A percentile compares a stretch with the other conserved stretches of the same genome.
These are phyloP conservation scores for Letharia lupina DNA, from an alignment of 495 filamentous ascomycete species.

Conservation along the genomic window DNA sequence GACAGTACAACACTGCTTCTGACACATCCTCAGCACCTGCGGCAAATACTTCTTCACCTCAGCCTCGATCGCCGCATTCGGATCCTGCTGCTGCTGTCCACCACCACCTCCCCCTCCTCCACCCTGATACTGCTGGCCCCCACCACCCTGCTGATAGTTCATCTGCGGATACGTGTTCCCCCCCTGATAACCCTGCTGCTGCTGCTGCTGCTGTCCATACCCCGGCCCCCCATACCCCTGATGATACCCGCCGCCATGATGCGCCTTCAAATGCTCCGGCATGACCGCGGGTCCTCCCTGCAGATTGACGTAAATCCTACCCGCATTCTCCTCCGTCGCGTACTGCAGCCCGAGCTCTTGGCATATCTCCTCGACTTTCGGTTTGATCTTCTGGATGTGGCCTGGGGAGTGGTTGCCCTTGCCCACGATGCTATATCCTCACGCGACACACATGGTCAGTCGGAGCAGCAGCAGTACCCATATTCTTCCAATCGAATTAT, in stretches of 20 bases:
- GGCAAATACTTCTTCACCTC: slow-evolving; percentile 54
- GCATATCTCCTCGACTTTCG: slow-evolving; percentile 78
- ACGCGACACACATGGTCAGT: too few species aligned
- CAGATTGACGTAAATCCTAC: slow-evolving; percentile 68
- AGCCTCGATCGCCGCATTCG: slow-evolving; percentile 57
- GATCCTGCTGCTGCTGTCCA: slow-evolving; percentile 34
- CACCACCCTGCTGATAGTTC: slow-evolving; percentile 24
- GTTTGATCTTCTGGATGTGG: slow-evolving; percentile 85
- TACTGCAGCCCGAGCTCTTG: slow-evolving; percentile 73
- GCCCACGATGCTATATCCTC: slow-evolving; percentile 62
- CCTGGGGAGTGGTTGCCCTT: slow-evolving; percentile 80
- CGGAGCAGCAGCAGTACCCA: too few species aligned
- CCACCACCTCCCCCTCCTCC: slow-evolving; percentile 9
- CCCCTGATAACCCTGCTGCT: slow-evolving; percentile 20
- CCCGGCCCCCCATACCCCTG: slow-evolving; percentile 26
- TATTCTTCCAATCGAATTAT: too few species aligned
- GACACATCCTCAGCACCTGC: slow-evolving; percentile 52
- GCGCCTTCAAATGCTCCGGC: slow-evolving; percentile 36
- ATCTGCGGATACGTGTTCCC: slow-evolving; percentile 21
- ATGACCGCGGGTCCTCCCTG: slow-evolving; percentile 52
- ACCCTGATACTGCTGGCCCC: slow-evolving; percentile 30
- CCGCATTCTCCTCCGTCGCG: slow-evolving; percentile 76
- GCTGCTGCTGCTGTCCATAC: slow-evolving; percentile 24
- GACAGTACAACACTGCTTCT: slow-evolving; percentile 64
- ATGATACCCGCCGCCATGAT: slow-evolving; percentile 34